Base-by-base conservation (phyloP, 768 basidiomycete genomes). In the Tylopilus sp. region DNA sequence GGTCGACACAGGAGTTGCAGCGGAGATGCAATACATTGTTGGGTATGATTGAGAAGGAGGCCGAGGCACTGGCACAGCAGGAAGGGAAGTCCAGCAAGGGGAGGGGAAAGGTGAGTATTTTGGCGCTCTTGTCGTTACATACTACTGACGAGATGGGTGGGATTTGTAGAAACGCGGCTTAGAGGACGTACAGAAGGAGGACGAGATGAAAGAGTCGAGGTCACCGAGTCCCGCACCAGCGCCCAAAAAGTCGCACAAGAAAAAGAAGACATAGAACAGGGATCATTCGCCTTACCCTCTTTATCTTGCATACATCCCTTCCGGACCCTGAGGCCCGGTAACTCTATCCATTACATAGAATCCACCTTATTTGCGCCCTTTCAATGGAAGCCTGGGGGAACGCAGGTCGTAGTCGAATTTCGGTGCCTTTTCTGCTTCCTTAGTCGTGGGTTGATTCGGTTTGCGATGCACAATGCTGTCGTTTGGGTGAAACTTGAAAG, bases 21-120 rank as follows among this genome's bases (percentile, higher is more conserved):
- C 75, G 95, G 57, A 74, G 95, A 48, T 97, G 93, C 61, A 86
- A 86, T 59, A 97, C 95, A 2, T 66, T 98, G 33, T 62, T 97
- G 23, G 77, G 83, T 10, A 91, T 97, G 82, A 90, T 99, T 55
- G 86, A 91, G 73, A 95, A 95, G 74, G 95, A 98, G 69, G 86
- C 85, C 0, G 79, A 79, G 64, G 72, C 74, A 41, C 78, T 81
- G 44, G 77, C 80, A 53, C 81, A 82, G 31, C 86, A 88, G 65
- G 84, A 86, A 60, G 79, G 78, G 4, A 85, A 80, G 67, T 69
- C 76, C 26, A 28, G 28, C 28, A 86, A 83, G 61, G 76, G 78
- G 1, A 80, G 83, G 64, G 79, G 83, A 38, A 90, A 89, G 79
- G 86, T 86, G 40, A 4, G 79, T 58, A 9, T 12, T 18, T 6